A percentile compares a stretch with the other conserved stretches of the same genome.
Conservation (phyloP, 2,329 filamentous ascomycete genomes). For the Penicillium sp. region DNA sequence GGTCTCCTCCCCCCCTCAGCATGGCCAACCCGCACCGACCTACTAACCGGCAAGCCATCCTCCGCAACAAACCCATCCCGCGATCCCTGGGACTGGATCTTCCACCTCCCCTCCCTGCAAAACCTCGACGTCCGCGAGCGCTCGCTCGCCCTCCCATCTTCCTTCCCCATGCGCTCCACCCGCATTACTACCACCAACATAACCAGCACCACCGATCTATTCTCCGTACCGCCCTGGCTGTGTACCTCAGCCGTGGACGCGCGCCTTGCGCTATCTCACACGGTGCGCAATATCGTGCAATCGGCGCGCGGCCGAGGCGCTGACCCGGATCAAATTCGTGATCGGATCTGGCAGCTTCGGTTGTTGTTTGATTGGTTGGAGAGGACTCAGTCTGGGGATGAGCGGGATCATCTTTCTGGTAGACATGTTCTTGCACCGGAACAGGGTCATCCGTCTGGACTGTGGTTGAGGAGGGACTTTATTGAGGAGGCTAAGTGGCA, state of each 20-base stretch:
- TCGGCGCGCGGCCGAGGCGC: conserved; percentile 32
- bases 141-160: conserved; percentile 55
- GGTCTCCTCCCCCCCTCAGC: conserved; percentile 23
- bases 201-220: conserved; percentile 41
- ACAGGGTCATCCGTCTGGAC: conserved; percentile 23
- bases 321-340: conserved; percentile 47
- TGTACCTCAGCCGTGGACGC: conserved; percentile 65
- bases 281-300: conserved; percentile 34
- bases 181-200: no score
- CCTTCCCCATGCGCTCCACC: conserved; percentile 31
- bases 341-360: conserved; percentile 60
- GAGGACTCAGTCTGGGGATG: conserved; percentile 21
- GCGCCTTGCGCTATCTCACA: conserved; percentile 61
- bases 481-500: conserved; percentile 42
- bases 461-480: conserved; percentile 41
- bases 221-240: conserved; percentile 49
- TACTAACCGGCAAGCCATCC: conserved; percentile 21
- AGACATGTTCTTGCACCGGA: not conserved
- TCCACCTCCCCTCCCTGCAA: conserved; percentile 56
- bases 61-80: conserved; percentile 33
- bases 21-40: conserved; percentile 23
- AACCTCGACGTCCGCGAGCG: conserved; percentile 63
- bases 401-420: not conserved
- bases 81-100: conserved; percentile 68
- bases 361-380: conserved; percentile 67